Evolutionary conservation across 192 early-diverging fungal species (phyloP).

Genomic region (Coemansia sp.): DNA sequence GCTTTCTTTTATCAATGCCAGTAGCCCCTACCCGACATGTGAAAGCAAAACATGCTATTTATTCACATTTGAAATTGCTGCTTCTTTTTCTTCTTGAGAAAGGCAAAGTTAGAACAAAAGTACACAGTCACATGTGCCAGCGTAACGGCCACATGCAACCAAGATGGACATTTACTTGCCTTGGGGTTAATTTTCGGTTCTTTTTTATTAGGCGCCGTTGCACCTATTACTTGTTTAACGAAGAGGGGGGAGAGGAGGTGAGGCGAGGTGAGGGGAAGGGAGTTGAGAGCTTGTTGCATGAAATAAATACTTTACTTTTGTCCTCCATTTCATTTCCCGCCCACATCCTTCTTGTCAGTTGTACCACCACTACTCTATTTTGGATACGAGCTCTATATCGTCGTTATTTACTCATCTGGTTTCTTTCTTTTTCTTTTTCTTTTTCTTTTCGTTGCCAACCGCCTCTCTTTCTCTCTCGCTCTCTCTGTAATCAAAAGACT

Average conservation of each 20-base stretch:
- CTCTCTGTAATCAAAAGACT: neutral
- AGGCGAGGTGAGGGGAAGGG: neutral
- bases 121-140: constrained; percentile 3
- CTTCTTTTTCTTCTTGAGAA: neutral
- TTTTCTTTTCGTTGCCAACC: constrained; percentile 1
- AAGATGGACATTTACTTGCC: constrained; percentile 8
- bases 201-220: constrained; percentile 2
- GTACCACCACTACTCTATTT: neutral
- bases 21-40: neutral
- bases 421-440: constrained; percentile 1
- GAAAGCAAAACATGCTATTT: neutral
- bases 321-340: neutral
- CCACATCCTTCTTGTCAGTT: neutral
- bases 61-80: neutral
- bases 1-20: neutral
- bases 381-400: neutral
- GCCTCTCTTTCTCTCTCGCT: neutral
- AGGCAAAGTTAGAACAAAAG: neutral
- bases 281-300: neutral
- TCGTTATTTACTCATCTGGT: neutral
- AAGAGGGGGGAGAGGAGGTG: neutral
- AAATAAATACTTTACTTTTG: neutral
- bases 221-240: neutral
- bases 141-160: constrained; percentile 7
- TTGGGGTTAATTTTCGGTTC: constrained; percentile 3